Evolutionary conservation across 768 basidiomycete genomes (phyloP).

Genomic region (Lentinula raphanica): DNA sequence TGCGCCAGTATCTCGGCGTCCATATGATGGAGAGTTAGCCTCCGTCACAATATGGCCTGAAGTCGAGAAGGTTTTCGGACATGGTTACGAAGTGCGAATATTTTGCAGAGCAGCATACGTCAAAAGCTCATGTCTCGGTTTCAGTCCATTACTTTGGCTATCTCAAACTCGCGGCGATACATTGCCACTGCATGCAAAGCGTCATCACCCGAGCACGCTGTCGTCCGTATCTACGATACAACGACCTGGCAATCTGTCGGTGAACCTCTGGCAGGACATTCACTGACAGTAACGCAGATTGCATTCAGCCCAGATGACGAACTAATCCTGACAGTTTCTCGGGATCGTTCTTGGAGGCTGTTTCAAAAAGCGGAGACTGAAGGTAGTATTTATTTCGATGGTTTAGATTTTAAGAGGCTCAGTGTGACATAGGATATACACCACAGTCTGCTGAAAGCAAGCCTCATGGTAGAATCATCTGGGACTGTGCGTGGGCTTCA

Average conservation of each 20-base stretch:
- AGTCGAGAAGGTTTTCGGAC: conserved; percentile 93
- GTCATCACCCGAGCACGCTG: conserved; percentile 82
- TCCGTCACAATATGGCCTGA: conserved; percentile 93
- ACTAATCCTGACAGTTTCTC: conserved; percentile 75
- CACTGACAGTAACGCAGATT: conserved; percentile 85
- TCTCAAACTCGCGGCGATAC: conserved; percentile 62
- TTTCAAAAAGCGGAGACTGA: conserved; percentile 50
- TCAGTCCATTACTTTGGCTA: conserved; percentile 75
- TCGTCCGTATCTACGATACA: conserved; percentile 78
- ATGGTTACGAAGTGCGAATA: conserved; percentile 87
- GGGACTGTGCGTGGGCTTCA: conserved; percentile 88
- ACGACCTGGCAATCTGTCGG: conserved; percentile 67
- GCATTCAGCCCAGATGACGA: conserved; percentile 85
- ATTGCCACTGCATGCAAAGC: conserved; percentile 92
- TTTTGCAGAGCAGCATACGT: not conserved
- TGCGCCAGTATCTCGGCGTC: conserved; percentile 29
- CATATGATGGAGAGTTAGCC: conserved; percentile 89
- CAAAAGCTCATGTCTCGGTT: not conserved
- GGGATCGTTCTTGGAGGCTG: conserved; percentile 89
- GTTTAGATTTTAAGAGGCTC: not conserved
- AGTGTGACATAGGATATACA: conserved; percentile 40
- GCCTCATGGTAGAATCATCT: conserved; percentile 88
- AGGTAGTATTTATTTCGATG: conserved; percentile 15
- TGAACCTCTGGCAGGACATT: conserved; percentile 73
- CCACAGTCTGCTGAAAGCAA: conserved; percentile 63